These are phyloP conservation scores for Xylaria sp. DNA, from an alignment of 2,329 filamentous ascomycete genomes.

Conservation along the genomic window DNA sequence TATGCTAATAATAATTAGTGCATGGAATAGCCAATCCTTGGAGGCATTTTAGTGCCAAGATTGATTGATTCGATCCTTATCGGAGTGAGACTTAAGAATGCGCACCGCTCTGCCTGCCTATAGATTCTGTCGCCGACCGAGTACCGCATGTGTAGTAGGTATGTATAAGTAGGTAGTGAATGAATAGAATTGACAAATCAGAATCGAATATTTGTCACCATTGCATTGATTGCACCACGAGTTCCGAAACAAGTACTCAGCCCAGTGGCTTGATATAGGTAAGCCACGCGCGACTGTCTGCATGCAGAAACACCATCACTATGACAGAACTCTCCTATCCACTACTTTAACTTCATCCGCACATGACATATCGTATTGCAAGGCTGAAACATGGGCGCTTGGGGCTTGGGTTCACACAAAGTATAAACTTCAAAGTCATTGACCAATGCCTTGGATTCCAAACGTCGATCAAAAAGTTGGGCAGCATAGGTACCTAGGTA, in stretches of 20 bases:
- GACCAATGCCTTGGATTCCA: not conserved
- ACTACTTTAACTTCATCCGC: not conserved
- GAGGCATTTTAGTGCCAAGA: not conserved
- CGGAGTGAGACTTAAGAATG: not conserved
- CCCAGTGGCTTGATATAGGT: not conserved
- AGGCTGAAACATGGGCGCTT: not conserved
- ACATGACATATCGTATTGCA: conserved; percentile 5
- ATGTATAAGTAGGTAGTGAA: not conserved
- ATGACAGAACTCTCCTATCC: conserved; percentile 1
- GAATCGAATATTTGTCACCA: conserved; percentile 6
- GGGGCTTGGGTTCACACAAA: too few species aligned
- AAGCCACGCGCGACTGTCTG: not conserved
- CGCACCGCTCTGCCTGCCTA: too few species aligned
- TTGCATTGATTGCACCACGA: not conserved
- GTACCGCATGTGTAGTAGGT: too few species aligned
- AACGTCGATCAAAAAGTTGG: not conserved
- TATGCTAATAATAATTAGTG: not conserved
- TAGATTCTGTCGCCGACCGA: too few species aligned
- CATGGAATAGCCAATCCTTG: not conserved
- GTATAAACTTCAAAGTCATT: not conserved
- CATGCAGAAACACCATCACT: not conserved
- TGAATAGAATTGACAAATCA: not conserved
- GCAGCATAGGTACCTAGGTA: too few species aligned
- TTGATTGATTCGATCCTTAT: conserved; percentile 14
- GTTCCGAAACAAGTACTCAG: not conserved